Percentiles rank a stretch among this genome's conserved stretches.
These are phyloP conservation scores for Peterozyma toletana DNA, from an alignment of 805 yeast genomes.

Conservation along the genomic window DNA sequence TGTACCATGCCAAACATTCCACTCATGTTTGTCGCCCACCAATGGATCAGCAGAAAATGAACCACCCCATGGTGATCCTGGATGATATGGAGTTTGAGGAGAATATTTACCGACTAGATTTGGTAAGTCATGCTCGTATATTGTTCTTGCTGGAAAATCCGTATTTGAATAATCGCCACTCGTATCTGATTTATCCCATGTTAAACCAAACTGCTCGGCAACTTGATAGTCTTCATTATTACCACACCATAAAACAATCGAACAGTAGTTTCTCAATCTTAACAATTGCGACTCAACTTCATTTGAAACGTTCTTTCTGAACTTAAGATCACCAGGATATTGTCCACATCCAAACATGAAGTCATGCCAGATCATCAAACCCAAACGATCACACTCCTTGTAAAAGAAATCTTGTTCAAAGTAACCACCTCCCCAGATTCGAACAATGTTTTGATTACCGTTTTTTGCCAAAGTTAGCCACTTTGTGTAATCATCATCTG, in stretches of 20 bases:
- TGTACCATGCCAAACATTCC: slow-evolving; percentile 53
- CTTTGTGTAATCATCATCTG: slow-evolving; percentile 25
- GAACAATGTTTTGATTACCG: slow-evolving; percentile 34
- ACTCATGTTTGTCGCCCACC: slow-evolving; percentile 44
- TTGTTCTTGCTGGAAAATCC: slow-evolving; percentile 33
- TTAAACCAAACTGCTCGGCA: slow-evolving; percentile 27
- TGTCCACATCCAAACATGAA: slow-evolving; percentile 54
- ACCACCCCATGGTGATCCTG: slow-evolving; percentile 46
- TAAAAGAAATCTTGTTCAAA: slow-evolving; percentile 36
- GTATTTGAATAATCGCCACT: slow-evolving; percentile 24
- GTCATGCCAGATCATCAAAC: slow-evolving; percentile 47
- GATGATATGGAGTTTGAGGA: slow-evolving; percentile 29
- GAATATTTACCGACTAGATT: slow-evolving; percentile 17
- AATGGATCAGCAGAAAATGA: slow-evolving; percentile 25
- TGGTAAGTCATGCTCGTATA: slow-evolving; percentile 34
- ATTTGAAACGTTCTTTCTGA: slow-evolving; percentile 23
- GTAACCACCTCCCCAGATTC: slow-evolving; percentile 46
- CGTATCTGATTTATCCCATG: slow-evolving; percentile 19
- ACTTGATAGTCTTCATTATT: slow-evolving; percentile 42
- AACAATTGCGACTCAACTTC: slow-evolving; percentile 33
- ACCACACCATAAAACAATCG: slow-evolving; percentile 33
- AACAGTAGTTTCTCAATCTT: slow-evolving; percentile 33
- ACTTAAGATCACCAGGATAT: slow-evolving; percentile 35
- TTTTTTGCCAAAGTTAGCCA: slow-evolving; percentile 27
- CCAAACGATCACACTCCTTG: slow-evolving; percentile 33